These are phyloP conservation scores for Scleromitrula shiraiana DNA, from an alignment of 2,329 filamentous ascomycete species.

Conservation along the genomic window DNA sequence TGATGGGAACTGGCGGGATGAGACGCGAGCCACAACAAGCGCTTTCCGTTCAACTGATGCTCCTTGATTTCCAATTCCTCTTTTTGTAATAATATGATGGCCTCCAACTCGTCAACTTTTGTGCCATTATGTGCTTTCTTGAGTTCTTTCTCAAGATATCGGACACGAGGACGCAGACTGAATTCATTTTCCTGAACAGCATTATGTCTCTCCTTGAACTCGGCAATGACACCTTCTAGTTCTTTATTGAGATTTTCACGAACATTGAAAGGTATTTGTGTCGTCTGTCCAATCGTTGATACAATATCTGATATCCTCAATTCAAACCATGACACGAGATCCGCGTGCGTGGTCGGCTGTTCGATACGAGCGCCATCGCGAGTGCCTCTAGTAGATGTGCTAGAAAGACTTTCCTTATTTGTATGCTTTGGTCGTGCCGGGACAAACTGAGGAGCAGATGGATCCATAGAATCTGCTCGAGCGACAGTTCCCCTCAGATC, in stretches of 20 bases:
- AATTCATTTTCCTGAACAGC: neutral
- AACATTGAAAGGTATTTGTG: neutral
- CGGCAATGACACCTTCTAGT: neutral
- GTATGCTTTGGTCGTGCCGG: neutral
- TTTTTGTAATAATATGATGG: neutral
- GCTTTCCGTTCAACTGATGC: conserved; percentile 5
- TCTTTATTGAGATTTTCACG: neutral
- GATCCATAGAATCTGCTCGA: conserved; percentile 1
- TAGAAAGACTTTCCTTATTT: neutral
- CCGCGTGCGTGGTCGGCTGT: neutral
- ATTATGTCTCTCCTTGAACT: conserved; percentile 1
- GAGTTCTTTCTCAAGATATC: neutral
- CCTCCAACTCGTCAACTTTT: neutral
- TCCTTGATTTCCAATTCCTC: conserved; percentile 8
- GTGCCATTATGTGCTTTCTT: neutral
- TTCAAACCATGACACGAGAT: conserved; percentile 1
- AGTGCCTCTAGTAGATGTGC: neutral
- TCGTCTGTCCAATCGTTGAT: neutral
- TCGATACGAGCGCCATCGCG: neutral
- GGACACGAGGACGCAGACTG: neutral
- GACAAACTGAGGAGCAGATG: neutral
- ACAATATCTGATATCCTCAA: neutral
- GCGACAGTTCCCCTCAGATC: neutral
- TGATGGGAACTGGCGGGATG: conserved; percentile 4
- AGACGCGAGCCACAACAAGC: conserved; percentile 5